These are phyloP conservation scores for Prunus davidiana DNA, from an alignment of 306 rosid species.

Conservation along the genomic window DNA sequence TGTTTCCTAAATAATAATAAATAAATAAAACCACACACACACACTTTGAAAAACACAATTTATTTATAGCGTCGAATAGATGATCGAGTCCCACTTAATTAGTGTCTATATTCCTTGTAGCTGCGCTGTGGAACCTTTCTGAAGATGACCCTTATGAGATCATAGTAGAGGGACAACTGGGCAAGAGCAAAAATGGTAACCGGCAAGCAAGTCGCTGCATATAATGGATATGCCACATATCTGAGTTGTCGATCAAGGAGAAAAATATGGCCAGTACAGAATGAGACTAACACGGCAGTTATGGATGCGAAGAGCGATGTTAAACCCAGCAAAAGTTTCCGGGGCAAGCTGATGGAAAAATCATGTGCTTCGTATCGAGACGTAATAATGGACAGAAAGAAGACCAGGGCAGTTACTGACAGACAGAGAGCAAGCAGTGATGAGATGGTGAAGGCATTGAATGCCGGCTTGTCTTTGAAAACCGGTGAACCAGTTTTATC, in stretches of 20 bases:
- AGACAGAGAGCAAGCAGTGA: constrained; percentile 30
- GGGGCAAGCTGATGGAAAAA: constrained; percentile 32
- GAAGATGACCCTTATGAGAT: constrained; percentile 42
- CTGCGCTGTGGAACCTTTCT: constrained; percentile 36
- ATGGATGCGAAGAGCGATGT: constrained; percentile 46
- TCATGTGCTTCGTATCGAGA: constrained; percentile 39
- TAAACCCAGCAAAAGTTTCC: constrained; percentile 41
- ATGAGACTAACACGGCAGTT: constrained; percentile 36
- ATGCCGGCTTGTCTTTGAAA: constrained; percentile 18
- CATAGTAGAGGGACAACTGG: constrained; percentile 45
- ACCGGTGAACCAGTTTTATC: constrained; percentile 26
- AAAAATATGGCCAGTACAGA: constrained; percentile 43
- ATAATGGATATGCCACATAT: constrained; percentile 34
- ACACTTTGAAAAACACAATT: too few relatives aligned
- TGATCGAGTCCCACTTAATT: too few relatives aligned
- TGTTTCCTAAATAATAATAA: too few relatives aligned
- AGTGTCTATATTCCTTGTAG: constrained; percentile 12
- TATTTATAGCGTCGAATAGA: too few relatives aligned
- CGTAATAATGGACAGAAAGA: constrained; percentile 48
- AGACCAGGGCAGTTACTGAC: constrained; percentile 30
- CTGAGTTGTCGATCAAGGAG: constrained; percentile 24
- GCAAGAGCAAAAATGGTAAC: constrained; percentile 38
- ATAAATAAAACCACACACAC: too few relatives aligned
- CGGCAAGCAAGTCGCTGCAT: constrained; percentile 43
- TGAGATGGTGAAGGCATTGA: constrained; percentile 24